Evolutionary conservation across 2,329 filamentous ascomycete species (phyloP), one percentile per base, ranked within the genome.

Genomic region (Dichotomopilus funicola): DNA sequence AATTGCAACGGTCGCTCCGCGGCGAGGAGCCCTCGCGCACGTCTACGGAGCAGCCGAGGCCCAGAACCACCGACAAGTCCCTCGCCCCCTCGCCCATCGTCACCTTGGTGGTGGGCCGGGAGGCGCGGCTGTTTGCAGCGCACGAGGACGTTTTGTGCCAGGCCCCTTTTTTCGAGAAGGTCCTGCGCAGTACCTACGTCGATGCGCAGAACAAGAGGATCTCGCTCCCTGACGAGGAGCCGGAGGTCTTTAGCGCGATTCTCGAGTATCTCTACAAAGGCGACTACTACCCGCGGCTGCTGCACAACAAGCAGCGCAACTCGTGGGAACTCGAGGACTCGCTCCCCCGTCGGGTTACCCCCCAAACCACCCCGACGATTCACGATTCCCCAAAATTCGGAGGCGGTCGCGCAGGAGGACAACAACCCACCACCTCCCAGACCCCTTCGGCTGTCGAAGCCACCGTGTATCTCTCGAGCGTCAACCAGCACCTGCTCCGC

Each of bases 231-330:
- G 78, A 82, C 67, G 87, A 88, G 80, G 89, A 95, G 77, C 90
- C 91, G 64, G 91, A 95, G 78, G 82, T 95, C 72, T 89, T 96
- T 74, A 95, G 90, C 71, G 91, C 88, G 68, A 79, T 96, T 67
- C 89, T 96, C 76, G 91, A 96, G 78, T 96, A 91, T 72, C 84
- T 96, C 64, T 96, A 96, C 86, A 95, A 95, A 78, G 90, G 89
- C 64, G 91, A 95, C 80, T 96, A 95, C 76, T 94, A 88, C 73
- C 91, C 91, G 55, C 88, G 90, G 72, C 80, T 96, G 75, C 70
- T 95, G 65, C 89, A 90, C 73, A 88, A 89, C 81, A 90, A 88
- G 80, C 85, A 86, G 72, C 87, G 84, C 70, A 86, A 89, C 78
- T 87, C 86, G 76, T 96, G 89, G 88, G 85, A 89, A 71, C 88